Conservation (phyloP, 495 filamentous ascomycete species). For the Hyaloscypha finlandica region DNA sequence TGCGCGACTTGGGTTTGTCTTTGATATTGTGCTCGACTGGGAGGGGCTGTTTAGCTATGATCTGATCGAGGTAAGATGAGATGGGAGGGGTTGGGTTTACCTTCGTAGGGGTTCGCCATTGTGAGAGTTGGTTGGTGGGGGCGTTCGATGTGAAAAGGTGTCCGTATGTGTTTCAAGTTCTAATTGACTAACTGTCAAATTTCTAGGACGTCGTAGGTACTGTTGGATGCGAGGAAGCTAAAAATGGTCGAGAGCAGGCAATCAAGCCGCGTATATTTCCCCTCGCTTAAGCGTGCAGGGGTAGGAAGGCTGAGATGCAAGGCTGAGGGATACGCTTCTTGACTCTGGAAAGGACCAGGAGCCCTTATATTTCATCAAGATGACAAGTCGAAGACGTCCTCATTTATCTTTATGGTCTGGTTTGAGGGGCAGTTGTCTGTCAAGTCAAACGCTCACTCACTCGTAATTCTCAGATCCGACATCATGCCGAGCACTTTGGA, state of each 20-base stretch:
- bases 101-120: conserved; percentile 31
- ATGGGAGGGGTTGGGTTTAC: conserved; percentile 13
- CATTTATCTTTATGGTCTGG: too few species aligned
- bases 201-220: not conserved
- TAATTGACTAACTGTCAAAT: not conserved
- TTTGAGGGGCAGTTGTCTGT: too few species aligned
- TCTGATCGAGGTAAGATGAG: not conserved
- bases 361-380: too few species aligned
- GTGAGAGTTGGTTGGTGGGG: not conserved
- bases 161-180: not conserved
- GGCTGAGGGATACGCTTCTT: not conserved
- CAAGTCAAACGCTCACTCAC: too few species aligned
- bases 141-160: not conserved
- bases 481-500: too few species aligned
- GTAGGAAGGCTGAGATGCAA: conserved; percentile 8
- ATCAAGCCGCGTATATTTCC: not conserved
- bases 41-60: conserved; percentile 5
- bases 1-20: conserved; percentile 38
- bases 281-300: not conserved
- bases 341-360: not conserved
- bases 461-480: too few species aligned
- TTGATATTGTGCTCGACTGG: conserved; percentile 85
- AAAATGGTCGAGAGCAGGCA: conserved; percentile 4
- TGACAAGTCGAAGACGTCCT: too few species aligned
- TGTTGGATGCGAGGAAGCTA: not conserved